Conservation (phyloP, 1,284 basidiomycete species). For the Mycena sp. region DNA sequence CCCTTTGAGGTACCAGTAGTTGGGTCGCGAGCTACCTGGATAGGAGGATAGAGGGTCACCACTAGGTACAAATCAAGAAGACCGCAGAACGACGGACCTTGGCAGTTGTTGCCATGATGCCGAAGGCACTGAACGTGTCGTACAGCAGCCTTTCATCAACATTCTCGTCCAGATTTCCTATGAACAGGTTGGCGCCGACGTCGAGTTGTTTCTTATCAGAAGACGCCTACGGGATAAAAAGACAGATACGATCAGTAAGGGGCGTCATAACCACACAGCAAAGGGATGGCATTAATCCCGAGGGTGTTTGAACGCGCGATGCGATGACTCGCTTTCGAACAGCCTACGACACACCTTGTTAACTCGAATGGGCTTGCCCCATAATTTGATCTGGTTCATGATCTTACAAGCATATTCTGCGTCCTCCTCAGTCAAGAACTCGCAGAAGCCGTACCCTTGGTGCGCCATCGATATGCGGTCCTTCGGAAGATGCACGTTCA, state of each 20-base stretch:
- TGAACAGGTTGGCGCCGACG: slow-evolving; percentile 97
- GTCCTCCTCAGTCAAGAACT: slow-evolving; percentile 97
- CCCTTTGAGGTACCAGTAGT: slow-evolving; percentile 89
- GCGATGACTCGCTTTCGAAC: neutral
- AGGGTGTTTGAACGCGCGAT: slow-evolving; percentile 14
- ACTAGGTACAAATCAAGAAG: slow-evolving; percentile 15
- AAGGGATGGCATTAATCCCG: slow-evolving; percentile 9
- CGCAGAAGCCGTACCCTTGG: slow-evolving; percentile 99
- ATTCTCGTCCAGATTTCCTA: slow-evolving; percentile 93
- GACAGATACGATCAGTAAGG: slow-evolving; percentile 21
- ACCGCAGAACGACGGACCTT: slow-evolving; percentile 71
- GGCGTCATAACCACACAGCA: neutral
- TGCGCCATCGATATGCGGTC: slow-evolving; percentile 98
- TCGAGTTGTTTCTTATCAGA: slow-evolving; percentile 98
- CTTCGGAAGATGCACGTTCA: slow-evolving; percentile 99
- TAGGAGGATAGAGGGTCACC: neutral
- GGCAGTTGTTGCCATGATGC: slow-evolving; percentile 92
- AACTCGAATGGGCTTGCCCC: slow-evolving; percentile 97
- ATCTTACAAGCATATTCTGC: slow-evolving; percentile 99
- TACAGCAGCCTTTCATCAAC: slow-evolving; percentile 94
- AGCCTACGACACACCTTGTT: slow-evolving; percentile 80
- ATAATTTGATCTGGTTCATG: slow-evolving; percentile 99
- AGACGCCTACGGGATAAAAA: slow-evolving; percentile 67
- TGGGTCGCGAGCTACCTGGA: slow-evolving; percentile 91
- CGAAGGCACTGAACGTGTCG: slow-evolving; percentile 96